phyloP scores from a whole-genome alignment of 768 basidiomycete species.

The Leucocoprinus birnbaumii region DNA sequence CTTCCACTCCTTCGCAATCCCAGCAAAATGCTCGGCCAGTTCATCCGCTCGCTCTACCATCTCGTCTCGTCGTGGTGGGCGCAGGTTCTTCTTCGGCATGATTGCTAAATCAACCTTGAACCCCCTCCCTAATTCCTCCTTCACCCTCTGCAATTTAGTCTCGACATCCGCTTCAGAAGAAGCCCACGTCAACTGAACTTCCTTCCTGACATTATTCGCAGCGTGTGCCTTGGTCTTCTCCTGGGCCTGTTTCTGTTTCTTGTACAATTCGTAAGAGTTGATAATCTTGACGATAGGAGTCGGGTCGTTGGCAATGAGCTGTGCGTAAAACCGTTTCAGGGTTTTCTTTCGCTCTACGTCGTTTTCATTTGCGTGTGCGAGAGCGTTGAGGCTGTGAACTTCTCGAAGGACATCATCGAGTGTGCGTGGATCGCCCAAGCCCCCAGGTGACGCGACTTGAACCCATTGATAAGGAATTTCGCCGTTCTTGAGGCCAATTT shows the following conservation, averaged over 20 bases:
- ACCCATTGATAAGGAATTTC: conserved; percentile 6
- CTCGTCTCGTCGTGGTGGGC: conserved; percentile 31
- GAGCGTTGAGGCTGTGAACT: conserved; percentile 1
- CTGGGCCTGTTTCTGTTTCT: conserved; percentile 33
- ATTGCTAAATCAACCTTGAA: conserved; percentile 55
- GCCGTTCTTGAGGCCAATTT: conserved; percentile 6
- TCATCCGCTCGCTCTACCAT: conserved; percentile 44
- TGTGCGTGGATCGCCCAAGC: not conserved
- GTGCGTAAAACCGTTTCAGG: not conserved
- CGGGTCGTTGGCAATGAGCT: conserved; percentile 4
- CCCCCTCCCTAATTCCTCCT: conserved; percentile 58
- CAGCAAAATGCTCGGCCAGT: conserved; percentile 38
- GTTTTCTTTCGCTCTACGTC: not conserved
- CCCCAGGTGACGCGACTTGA: not conserved
- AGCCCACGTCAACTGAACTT: conserved; percentile 72
- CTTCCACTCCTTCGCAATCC: conserved; percentile 54
- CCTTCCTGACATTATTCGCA: conserved; percentile 44
- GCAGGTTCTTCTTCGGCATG: conserved; percentile 41
- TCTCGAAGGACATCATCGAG: not conserved
- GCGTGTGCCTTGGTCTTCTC: conserved; percentile 30
- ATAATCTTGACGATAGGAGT: conserved; percentile 61
- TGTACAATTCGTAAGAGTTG: conserved; percentile 39
- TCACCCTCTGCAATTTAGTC: conserved; percentile 63
- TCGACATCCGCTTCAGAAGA: conserved; percentile 55
- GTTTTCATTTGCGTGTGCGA: not conserved